phyloP scores from a whole-genome alignment of 345 rosid genomes.

The Capsella bursapastoris region DNA sequence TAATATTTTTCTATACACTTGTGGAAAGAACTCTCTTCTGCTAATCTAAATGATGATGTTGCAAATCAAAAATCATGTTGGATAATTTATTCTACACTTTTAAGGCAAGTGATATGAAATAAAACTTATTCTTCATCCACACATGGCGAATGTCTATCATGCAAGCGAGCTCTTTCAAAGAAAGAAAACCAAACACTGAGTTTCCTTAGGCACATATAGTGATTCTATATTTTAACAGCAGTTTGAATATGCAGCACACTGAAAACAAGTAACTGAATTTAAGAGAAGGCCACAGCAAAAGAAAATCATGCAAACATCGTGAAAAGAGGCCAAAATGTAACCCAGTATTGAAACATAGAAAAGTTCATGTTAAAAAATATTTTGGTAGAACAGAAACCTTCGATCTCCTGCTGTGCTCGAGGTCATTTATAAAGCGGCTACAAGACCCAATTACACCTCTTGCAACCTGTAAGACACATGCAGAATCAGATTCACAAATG shows the following conservation, averaged over 20 bases:
- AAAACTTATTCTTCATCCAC: neutral
- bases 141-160: neutral
- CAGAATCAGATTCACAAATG: constrained; percentile 7
- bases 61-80: neutral
- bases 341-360: neutral
- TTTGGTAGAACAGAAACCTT: constrained; percentile 26
- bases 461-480: constrained; percentile 22
- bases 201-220: constrained; percentile 17
- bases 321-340: neutral
- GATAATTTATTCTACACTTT: neutral
- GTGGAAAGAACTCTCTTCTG: neutral
- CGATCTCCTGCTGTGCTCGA: constrained; percentile 46
- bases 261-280: neutral
- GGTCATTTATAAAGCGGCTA: constrained; percentile 41
- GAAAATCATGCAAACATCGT: constrained; percentile 9
- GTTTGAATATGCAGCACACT: constrained; percentile 1
- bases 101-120: neutral
- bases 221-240: constrained; percentile 7
- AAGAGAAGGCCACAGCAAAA: constrained; percentile 14
- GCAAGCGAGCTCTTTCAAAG: constrained; percentile 14
- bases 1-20: neutral
- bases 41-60: neutral
- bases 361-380: neutral
- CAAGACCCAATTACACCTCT: constrained; percentile 23
- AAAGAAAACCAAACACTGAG: neutral